Conservation (phyloP, 169 alveolate species). For the Plasmodium cynomolgi region DNA sequence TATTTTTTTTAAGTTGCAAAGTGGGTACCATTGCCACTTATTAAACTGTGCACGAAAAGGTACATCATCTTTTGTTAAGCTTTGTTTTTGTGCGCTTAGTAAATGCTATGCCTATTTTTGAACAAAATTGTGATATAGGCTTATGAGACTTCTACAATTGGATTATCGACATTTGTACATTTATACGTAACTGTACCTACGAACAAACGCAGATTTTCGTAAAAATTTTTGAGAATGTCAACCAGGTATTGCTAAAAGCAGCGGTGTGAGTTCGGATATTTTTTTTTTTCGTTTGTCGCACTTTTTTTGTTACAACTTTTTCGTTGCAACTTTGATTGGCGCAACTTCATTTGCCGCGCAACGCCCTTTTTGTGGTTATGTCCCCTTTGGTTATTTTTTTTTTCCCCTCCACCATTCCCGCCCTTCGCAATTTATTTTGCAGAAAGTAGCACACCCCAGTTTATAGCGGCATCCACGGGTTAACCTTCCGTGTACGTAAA, state of each 20-base stretch:
- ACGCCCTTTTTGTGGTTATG: neutral
- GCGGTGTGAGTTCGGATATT: neutral
- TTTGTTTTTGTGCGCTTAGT: neutral
- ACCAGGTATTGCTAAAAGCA: neutral
- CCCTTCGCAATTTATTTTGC: neutral
- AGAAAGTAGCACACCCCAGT: neutral
- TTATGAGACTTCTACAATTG: slow-evolving; percentile 13
- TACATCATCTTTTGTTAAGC: neutral
- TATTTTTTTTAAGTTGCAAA: too few species aligned
- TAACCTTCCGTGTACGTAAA: neutral
- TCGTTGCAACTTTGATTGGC: neutral
- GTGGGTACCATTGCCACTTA: neutral
- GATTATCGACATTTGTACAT: neutral
- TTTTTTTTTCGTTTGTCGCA: neutral
- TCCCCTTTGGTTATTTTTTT: neutral
- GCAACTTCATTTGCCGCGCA: too few species aligned
- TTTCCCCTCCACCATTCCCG: neutral
- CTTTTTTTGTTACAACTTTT: neutral
- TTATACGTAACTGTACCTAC: neutral
- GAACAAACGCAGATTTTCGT: neutral
- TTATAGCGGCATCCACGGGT: neutral
- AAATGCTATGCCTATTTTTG: neutral
- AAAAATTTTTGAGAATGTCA: neutral
- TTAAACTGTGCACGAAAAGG: neutral
- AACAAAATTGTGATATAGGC: neutral